Base-by-base conservation (phyloP, 352 stramenopile species). In the Blastocystis sp. region DNA sequence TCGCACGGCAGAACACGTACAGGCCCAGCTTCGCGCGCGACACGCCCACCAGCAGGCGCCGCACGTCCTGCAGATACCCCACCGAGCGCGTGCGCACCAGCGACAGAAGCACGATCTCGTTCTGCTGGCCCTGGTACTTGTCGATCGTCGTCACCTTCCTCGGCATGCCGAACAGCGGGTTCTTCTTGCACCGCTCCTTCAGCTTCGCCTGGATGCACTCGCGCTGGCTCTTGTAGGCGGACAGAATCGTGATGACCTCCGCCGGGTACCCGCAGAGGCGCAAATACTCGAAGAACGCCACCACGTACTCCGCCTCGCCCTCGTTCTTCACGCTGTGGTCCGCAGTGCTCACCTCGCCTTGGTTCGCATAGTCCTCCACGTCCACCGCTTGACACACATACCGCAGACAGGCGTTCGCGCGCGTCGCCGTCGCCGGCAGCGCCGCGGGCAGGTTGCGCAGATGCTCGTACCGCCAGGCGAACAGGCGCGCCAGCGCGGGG, bases 201-300 rank as follows among this genome's bases (percentile, higher is more conserved):
- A 98, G 76, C 63, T 98, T 92, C 57, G 96, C 94, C 45, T 92
- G 65, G 52, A 98, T 91, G 38, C 98, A 91, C 24, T 94, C 91
- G 87, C 95, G 95, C 87, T 98, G 96, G 19, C 94, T 95, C 89
- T 95, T 96, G 91, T 98, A 98, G 0, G 95, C 95, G 3, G 95
- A 96, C 3, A 98, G 90, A 62, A 98, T 95, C 0, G 94, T 93
- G 79, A 98, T 97, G 45, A 93, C 94, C 24, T 95, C 90, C 11
- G 94, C 90, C 21, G 91, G 90, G 81, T 98, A 97, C 68, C 96
- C 96, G 52, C 98, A 92, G 0, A 95, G 89, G 7, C 94, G 90
- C 93, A 98, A 95, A 90, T 97, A 98, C 89, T 94, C 91, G 90
- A 96, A 97, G 21, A 97, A 71, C 1, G 93, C 94, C 45, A 98